A percentile compares a stretch with the other conserved stretches of the same genome.
These are phyloP conservation scores for Boletales sp. DNA, from an alignment of 768 basidiomycete genomes.

Conservation along the genomic window DNA sequence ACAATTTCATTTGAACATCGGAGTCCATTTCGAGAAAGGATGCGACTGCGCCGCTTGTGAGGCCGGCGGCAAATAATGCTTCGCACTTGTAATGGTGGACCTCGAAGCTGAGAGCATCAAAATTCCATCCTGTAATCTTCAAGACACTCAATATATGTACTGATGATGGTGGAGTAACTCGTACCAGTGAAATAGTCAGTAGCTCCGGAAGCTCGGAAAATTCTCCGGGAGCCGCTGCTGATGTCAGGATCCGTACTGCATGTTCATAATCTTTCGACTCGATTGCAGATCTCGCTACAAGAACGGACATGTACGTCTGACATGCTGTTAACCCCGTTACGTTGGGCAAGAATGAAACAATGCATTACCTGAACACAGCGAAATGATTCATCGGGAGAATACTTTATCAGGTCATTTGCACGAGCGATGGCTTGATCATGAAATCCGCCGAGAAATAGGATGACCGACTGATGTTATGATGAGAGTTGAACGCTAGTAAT, in stretches of 20 bases:
- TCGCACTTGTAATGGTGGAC: slow-evolving; percentile 7
- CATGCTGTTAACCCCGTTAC: not conserved
- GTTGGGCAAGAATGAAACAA: not conserved
- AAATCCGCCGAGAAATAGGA: slow-evolving; percentile 8
- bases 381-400: not conserved
- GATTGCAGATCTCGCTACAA: slow-evolving; percentile 11
- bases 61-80: slow-evolving; percentile 2
- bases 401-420: slow-evolving; percentile 4
- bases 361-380: slow-evolving; percentile 7
- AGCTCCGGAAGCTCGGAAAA: slow-evolving; percentile 6
- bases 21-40: slow-evolving; percentile 1
- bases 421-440: slow-evolving; percentile 5
- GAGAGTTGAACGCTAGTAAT: not conserved
- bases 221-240: not conserved
- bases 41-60: not conserved
- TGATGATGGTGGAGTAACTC: not conserved
- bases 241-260: slow-evolving; percentile 7
- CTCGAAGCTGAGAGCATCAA: slow-evolving; percentile 5
- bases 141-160: not conserved
- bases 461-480: slow-evolving; percentile 1
- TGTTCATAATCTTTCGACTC: slow-evolving; percentile 4
- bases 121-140: slow-evolving; percentile 18
- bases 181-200: slow-evolving; percentile 14
- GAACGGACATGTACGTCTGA: slow-evolving; percentile 11
- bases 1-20: not conserved